phyloP scores from a whole-genome alignment of 2,329 filamentous ascomycete genomes.

The Coleophoma crateriformis region DNA sequence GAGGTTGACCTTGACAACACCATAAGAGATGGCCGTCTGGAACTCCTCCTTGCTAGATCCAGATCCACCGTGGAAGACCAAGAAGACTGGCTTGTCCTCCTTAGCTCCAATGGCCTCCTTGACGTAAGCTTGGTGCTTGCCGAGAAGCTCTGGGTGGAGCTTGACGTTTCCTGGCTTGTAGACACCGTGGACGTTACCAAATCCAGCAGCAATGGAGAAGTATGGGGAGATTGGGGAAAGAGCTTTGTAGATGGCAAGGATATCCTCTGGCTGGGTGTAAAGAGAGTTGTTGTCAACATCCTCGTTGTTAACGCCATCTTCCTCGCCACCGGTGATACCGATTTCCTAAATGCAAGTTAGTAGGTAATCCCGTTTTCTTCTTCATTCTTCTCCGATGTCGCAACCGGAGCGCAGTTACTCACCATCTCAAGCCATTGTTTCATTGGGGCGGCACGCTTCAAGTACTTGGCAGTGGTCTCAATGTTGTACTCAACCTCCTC shows the following conservation, averaged over 20 bases:
- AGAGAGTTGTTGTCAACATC: slow-evolving; percentile 93
- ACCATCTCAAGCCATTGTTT: slow-evolving; percentile 99
- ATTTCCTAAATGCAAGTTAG: slow-evolving; percentile 52
- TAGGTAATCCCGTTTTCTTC: neutral
- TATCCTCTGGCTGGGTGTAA: slow-evolving; percentile 97
- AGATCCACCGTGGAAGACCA: slow-evolving; percentile 98
- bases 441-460: slow-evolving; percentile 91
- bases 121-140: slow-evolving; percentile 93
- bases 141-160: slow-evolving; percentile 90
- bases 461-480: slow-evolving; percentile 83
- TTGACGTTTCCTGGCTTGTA: slow-evolving; percentile 98
- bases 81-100: slow-evolving; percentile 91
- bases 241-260: slow-evolving; percentile 84
- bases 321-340: slow-evolving; percentile 93
- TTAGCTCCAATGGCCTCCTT: slow-evolving; percentile 68
- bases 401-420: slow-evolving; percentile 16
- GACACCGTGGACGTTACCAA: slow-evolving; percentile 98
- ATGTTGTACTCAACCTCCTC: slow-evolving; percentile 90
- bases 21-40: slow-evolving; percentile 79
- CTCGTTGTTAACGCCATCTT: slow-evolving; percentile 98
- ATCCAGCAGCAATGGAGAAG: slow-evolving; percentile 97
- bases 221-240: slow-evolving; percentile 83
- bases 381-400: too few relatives aligned
- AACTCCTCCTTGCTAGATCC: slow-evolving; percentile 90
- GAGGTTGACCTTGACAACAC: slow-evolving; percentile 99